Percentiles rank a stretch among this genome's conserved stretches.
Conservation (phyloP, 441 rosid species). For the Isatis lusitanica region DNA sequence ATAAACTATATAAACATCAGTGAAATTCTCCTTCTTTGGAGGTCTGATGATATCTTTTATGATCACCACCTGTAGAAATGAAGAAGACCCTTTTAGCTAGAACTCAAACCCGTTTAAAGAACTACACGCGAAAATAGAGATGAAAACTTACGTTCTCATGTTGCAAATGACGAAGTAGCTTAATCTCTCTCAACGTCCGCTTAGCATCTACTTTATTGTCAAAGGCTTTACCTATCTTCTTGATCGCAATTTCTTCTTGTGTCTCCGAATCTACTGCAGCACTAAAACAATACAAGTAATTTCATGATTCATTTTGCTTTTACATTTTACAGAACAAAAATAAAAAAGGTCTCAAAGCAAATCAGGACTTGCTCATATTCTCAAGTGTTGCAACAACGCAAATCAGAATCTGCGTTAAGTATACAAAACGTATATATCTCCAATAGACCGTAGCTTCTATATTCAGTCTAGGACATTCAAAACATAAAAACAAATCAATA, state of each 20-base stretch:
- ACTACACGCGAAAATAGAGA: neutral
- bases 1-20: constrained; percentile 69
- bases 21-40: constrained; percentile 60
- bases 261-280: constrained; percentile 73
- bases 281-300: constrained; percentile 39
- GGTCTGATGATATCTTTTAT: constrained; percentile 72
- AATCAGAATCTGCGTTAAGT: neutral
- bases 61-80: constrained; percentile 47
- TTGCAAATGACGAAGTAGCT: constrained; percentile 68
- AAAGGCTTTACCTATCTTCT: constrained; percentile 91
- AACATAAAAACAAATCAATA: neutral
- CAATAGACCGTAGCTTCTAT: neutral
- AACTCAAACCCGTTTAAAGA: neutral
- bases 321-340: neutral
- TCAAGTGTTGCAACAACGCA: too few relatives aligned
- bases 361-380: neutral
- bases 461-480: neutral
- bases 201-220: constrained; percentile 87
- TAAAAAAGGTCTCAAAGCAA: neutral
- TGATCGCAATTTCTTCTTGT: constrained; percentile 60
- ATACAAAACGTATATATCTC: neutral
- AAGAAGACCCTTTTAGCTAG: constrained; percentile 4
- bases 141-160: constrained; percentile 56
- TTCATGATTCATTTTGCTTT: constrained; percentile 1
- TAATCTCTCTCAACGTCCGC: constrained; percentile 76